Percentiles rank a stretch among this genome's conserved stretches.
phyloP scores from a whole-genome alignment of 139 green algal genomes.

The Chlorella sp. region DNA sequence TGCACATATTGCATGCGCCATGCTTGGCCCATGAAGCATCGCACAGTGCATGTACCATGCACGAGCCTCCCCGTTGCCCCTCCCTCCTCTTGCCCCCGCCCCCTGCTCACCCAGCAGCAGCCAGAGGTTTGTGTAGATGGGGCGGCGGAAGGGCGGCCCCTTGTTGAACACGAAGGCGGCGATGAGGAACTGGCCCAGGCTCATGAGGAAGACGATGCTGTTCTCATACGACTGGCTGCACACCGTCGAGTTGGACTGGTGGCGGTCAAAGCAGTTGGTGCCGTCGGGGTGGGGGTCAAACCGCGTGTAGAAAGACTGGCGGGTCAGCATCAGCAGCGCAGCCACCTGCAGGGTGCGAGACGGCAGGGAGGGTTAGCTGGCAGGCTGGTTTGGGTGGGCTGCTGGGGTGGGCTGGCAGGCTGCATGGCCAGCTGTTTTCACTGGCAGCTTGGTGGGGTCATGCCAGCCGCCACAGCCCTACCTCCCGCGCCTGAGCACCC shows the following conservation, averaged over 20 bases:
- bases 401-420: too few species aligned
- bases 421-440: neutral
- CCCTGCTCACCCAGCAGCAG: slow-evolving; percentile 39
- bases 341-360: neutral
- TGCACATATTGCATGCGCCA: neutral
- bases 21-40: too few species aligned
- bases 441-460: neutral
- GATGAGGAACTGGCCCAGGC: slow-evolving; percentile 51
- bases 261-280: slow-evolving; percentile 42
- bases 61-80: neutral
- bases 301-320: slow-evolving; percentile 39
- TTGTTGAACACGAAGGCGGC: slow-evolving; percentile 53
- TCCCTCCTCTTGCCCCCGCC: neutral
- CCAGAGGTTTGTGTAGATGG: slow-evolving; percentile 47
- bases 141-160: slow-evolving; percentile 37
- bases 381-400: neutral
- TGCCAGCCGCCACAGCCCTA: too few species aligned
- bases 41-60: too few species aligned
- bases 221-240: slow-evolving; percentile 45
- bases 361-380: neutral
- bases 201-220: slow-evolving; percentile 41
- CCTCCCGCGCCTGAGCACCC: too few species aligned
- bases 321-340: slow-evolving; percentile 35
- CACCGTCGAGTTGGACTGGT: slow-evolving; percentile 22
- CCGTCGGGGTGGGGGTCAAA: slow-evolving; percentile 41